Base-by-base conservation (phyloP, 2,329 filamentous ascomycete species). In the Fonsecaea pugnacius region DNA sequence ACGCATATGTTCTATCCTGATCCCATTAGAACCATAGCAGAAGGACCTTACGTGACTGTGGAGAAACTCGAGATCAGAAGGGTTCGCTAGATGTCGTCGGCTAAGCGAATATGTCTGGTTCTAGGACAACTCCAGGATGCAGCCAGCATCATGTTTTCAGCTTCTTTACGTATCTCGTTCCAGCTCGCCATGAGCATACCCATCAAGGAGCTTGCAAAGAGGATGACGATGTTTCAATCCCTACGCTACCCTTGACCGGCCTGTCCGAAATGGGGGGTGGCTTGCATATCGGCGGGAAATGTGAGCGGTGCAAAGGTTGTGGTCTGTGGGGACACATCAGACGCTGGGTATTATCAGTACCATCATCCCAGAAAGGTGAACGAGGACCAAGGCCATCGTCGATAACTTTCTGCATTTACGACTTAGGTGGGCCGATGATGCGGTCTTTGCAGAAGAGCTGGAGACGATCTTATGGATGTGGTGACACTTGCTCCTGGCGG, bases 121-220 rank as follows among this genome's bases (percentile, higher is more conserved):
- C 6, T 8, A 40, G 38, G 16, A 48, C 27, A 40, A 14, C 38
- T 32, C 6, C n/a, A 40, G 38, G 16, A 48, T 48, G 55, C 38
- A 14, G 30, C 36, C 30, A 30, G 38, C 16, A 32, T 32, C 9
- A 18, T 48, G 38, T 38, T 58, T 18, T 14, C 55, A 27, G 24
- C 21, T 12, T 12, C 10, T 48, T 58, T 58, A 58, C 55, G 55
- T 58, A 58, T 43, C 38, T 27, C 16, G 21, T 21, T 9, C 24
- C 55, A 33, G 38, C 36, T 21, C 3, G 36, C 55, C 18, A 27
- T 9, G 24, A n/a, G 55, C 12, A 58, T 16, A 32, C 24, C 30
- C 10, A n/a, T 58, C 38, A 21, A 58, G 14, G 55, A 18, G 16
- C 38, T 58, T 8, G 27, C 27, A 21, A 30, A 12, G 9, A 21